Base-by-base conservation (phyloP, 306 rosid species). In the Sicyos edulis region DNA sequence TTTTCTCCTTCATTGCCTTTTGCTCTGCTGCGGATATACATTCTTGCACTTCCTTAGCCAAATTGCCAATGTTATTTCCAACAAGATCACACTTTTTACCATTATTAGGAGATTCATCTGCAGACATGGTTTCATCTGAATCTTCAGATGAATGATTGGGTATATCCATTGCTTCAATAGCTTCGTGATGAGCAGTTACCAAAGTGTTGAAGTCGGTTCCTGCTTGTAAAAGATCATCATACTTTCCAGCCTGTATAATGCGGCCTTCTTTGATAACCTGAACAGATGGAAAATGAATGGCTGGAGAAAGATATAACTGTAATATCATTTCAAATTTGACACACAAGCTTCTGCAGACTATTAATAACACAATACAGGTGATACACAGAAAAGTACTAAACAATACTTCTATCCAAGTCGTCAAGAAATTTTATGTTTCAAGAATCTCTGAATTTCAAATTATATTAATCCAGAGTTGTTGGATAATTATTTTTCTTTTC, bases 141-240 rank as follows among this genome's bases (percentile, higher is more conserved):
- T 95, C 99, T 76, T 84, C 96, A 10, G 99, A 88, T 47, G 95
- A 90, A 77, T 91, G 92, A 84, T 71, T 63, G 74, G 91, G 99
- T 67, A 95, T 87, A 83, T 95, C 99, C 97, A 95, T 86, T 57
- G 99, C 97, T 79, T 95, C 99, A 75, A 95, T 95, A 77, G 99
- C 99, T 72, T 95, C 97, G 75, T 91, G 95, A 83, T 95, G 97
- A 81, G 99, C 99, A 66, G 89, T 83, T 73, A 95, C 97, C 79
- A 95, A 86, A 47, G 97, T 78, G 32, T 75, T 89, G 69, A 95
- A 95, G 88, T 95, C 99, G 47, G 99, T 91, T 76, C 99, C 99
- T 64, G 97, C 97, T 80, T 89, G 92, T 79, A 95, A 84, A 67
- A 95, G 99, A 73, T 91, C 91, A 64, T 95, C 99, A 78, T 91